Evolutionary conservation across 2,329 filamentous ascomycete species (phyloP).

Genomic region (Ophiostoma sp.): DNA sequence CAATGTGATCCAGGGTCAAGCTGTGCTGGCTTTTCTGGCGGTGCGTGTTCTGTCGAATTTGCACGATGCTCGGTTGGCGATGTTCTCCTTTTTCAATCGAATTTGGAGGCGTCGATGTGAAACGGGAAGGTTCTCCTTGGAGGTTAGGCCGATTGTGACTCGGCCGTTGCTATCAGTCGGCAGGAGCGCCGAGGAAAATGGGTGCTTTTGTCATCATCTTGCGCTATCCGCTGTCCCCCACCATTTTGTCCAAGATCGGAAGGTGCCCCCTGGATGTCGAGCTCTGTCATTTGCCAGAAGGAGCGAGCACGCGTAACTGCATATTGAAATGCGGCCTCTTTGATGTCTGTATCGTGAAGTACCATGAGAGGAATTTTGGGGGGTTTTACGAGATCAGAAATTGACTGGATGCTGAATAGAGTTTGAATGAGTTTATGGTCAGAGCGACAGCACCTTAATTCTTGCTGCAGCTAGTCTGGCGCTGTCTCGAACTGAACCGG

Average conservation of each 20-base stretch:
- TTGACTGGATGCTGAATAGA: neutral
- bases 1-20: neutral
- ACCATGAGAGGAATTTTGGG: neutral
- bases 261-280: neutral
- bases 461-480: neutral
- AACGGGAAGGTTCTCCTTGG: neutral
- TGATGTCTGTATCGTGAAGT: neutral
- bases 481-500: neutral
- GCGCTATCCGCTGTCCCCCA: neutral
- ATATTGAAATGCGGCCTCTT: neutral
- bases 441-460: neutral
- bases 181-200: neutral
- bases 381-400: neutral
- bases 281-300: neutral
- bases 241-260: slow-evolving; percentile 1
- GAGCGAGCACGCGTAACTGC: slow-evolving; percentile 1
- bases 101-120: neutral
- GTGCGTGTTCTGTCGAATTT: neutral
- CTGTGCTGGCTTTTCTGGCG: neutral
- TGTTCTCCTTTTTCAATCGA: neutral
- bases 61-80: neutral
- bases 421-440: too few species aligned
- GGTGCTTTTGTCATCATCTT: slow-evolving; percentile 3
- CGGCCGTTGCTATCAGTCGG: neutral
- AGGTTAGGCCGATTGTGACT: neutral